These are phyloP conservation scores for Fraxinus albicans DNA, from an alignment of 305 asterid genomes.

Conservation along the genomic window DNA sequence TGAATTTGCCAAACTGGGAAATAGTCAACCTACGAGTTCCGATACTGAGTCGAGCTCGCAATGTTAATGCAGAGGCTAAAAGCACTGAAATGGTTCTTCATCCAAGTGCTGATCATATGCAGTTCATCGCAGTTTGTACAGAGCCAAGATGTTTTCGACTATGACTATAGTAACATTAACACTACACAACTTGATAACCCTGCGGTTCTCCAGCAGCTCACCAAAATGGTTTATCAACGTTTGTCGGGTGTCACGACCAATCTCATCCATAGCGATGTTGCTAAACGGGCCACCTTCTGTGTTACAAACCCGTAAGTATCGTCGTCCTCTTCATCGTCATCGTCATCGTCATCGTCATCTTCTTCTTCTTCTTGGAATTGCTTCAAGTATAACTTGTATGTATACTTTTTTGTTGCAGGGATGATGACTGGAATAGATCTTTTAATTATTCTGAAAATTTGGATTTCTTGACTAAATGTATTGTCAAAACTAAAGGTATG, in stretches of 20 bases:
- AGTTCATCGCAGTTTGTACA: conserved; percentile 25
- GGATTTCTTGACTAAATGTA: conserved; percentile 61
- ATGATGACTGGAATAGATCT: conserved; percentile 72
- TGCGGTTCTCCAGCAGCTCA: conserved; percentile 29
- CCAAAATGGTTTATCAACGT: conserved; percentile 34
- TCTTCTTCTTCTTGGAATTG: background rate
- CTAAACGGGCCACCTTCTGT: conserved; percentile 41
- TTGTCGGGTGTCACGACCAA: conserved; percentile 37
- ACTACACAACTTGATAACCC: conserved; percentile 32
- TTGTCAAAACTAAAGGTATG: conserved; percentile 57
- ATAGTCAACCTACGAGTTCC: background rate
- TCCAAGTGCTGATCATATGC: conserved; percentile 22
- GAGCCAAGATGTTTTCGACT: conserved; percentile 31
- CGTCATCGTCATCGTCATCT: background rate
- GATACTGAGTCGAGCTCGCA: background rate
- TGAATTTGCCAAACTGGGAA: background rate
- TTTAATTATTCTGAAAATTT: conserved; percentile 65
- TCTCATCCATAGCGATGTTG: conserved; percentile 40
- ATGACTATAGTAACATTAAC: conserved; percentile 27
- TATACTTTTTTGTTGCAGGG: conserved; percentile 34
- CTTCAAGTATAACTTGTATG: background rate
- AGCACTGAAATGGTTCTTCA: background rate
- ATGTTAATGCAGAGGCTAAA: conserved; percentile 8
- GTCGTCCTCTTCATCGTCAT: background rate
- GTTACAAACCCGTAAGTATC: conserved; percentile 41